These are phyloP conservation scores for Trichoderma sp. DNA, from an alignment of 2,329 filamentous ascomycete genomes.

Conservation along the genomic window DNA sequence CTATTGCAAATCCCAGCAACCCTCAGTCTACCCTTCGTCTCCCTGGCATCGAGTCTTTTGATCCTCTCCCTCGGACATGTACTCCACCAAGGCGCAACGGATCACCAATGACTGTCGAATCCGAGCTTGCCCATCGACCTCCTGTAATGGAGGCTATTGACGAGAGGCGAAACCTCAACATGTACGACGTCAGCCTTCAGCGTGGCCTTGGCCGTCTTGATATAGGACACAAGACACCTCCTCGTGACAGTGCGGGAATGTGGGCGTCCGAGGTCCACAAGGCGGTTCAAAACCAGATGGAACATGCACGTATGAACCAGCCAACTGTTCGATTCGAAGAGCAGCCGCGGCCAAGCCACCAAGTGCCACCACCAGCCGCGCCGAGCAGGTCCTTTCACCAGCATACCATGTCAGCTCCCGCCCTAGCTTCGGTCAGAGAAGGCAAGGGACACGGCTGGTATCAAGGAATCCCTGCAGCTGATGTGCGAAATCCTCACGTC, in stretches of 20 bases:
- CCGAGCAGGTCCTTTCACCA: conserved; percentile 48
- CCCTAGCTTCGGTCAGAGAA: conserved; percentile 57
- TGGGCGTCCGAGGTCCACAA: conserved; percentile 61
- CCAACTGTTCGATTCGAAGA: conserved; percentile 58
- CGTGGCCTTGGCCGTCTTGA: conserved; percentile 67
- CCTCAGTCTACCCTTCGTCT: conserved; percentile 66
- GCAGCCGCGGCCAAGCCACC: conserved; percentile 44
- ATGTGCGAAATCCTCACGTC: conserved; percentile 47
- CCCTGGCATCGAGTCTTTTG: conserved; percentile 91
- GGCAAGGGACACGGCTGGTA: conserved; percentile 74
- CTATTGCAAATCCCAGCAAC: conserved; percentile 48
- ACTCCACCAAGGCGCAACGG: conserved; percentile 65
- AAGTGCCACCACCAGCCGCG: conserved; percentile 35
- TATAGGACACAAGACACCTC: conserved; percentile 56
- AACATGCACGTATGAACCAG: conserved; percentile 49
- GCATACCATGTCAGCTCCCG: conserved; percentile 62
- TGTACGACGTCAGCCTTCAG: conserved; percentile 68
- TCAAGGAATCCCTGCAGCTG: conserved; percentile 51
- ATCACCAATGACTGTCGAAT: conserved; percentile 78
- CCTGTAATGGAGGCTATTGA: conserved; percentile 41
- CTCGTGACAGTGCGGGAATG: conserved; percentile 52
- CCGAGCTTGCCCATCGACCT: conserved; percentile 44
- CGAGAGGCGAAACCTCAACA: conserved; percentile 53
- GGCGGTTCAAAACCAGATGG: conserved; percentile 57
- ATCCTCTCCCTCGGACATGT: conserved; percentile 66